Percentiles rank a stretch among this genome's conserved stretches.
phyloP scores from a whole-genome alignment of 208 protist genomes.

The Entamoeba moshkovskii region DNA sequence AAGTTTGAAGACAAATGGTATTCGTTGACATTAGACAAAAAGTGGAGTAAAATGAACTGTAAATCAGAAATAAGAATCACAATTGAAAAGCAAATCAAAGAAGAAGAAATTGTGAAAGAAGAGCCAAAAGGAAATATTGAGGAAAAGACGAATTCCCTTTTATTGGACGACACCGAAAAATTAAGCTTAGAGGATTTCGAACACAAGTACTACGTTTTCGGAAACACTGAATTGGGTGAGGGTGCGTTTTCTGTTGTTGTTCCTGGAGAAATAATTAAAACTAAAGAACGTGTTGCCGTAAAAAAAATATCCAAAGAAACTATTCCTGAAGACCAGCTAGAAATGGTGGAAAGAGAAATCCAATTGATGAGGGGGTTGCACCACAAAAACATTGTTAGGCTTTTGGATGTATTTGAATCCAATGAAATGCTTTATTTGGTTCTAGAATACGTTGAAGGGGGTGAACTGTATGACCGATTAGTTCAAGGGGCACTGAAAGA shows the following conservation, averaged over 20 bases:
- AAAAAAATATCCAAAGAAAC: not conserved
- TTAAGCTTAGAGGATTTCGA: not conserved
- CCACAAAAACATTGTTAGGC: constrained; percentile 7
- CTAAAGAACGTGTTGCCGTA: not conserved
- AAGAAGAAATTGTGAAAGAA: not conserved
- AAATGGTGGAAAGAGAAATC: not conserved
- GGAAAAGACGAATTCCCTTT: not conserved
- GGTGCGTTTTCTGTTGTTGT: not conserved
- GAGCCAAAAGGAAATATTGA: not conserved
- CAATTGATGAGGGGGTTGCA: not conserved
- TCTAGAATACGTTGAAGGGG: constrained; percentile 6
- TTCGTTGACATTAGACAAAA: not conserved
- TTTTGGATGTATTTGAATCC: not conserved
- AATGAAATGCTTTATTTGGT: constrained; percentile 3
- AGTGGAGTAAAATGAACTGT: not conserved
- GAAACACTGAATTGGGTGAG: not conserved
- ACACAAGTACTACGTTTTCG: not conserved
- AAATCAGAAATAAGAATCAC: not conserved
- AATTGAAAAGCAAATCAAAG: not conserved
- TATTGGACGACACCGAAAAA: not conserved
- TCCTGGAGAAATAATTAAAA: not conserved
- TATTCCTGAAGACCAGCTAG: not conserved
- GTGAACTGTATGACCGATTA: constrained; percentile 2
- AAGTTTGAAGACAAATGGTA: constrained; percentile 1
- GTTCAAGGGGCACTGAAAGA: not conserved